phyloP scores from a whole-genome alignment of 2,329 filamentous ascomycete genomes.

The Pseudogymnoascus sp. region DNA sequence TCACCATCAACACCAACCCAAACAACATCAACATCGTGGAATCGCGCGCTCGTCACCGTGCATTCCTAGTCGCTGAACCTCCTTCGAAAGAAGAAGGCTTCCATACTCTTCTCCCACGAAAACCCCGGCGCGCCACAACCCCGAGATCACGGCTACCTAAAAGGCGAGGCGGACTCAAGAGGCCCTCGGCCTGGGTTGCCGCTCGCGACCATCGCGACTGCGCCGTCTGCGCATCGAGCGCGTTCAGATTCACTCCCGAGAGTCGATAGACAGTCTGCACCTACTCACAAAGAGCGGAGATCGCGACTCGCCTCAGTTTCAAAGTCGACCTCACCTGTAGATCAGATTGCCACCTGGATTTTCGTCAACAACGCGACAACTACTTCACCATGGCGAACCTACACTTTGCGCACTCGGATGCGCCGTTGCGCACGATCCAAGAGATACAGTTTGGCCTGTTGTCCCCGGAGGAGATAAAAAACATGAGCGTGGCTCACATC shows the following conservation, averaged over 20 bases:
- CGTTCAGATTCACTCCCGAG: slow-evolving; percentile 11
- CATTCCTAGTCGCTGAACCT: slow-evolving; percentile 27
- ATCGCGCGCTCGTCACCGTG: slow-evolving; percentile 29
- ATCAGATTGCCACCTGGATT: slow-evolving; percentile 6
- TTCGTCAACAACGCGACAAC: background rate
- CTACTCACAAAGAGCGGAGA: background rate
- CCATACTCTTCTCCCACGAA: slow-evolving; percentile 20
- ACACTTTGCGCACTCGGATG: slow-evolving; percentile 83
- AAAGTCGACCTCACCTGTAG: background rate
- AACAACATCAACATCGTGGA: slow-evolving; percentile 21
- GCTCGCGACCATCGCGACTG: slow-evolving; percentile 25
- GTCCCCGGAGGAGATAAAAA: slow-evolving; percentile 98
- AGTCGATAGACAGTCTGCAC: background rate
- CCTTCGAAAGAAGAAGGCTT: slow-evolving; percentile 25
- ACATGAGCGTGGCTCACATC: slow-evolving; percentile 94
- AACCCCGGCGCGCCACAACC: background rate
- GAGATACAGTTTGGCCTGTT: slow-evolving; percentile 99
- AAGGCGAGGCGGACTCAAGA: slow-evolving; percentile 13
- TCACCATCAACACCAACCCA: slow-evolving; percentile 10
- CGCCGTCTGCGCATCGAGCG: slow-evolving; percentile 20
- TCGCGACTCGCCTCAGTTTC: background rate
- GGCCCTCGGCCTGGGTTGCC: slow-evolving; percentile 28
- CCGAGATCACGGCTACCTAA: slow-evolving; percentile 6
- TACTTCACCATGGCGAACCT: slow-evolving; percentile 75
- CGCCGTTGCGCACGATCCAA: slow-evolving; percentile 93